phyloP scores from a whole-genome alignment of 148 eudicot genomes.

The Camellia sinensis region DNA sequence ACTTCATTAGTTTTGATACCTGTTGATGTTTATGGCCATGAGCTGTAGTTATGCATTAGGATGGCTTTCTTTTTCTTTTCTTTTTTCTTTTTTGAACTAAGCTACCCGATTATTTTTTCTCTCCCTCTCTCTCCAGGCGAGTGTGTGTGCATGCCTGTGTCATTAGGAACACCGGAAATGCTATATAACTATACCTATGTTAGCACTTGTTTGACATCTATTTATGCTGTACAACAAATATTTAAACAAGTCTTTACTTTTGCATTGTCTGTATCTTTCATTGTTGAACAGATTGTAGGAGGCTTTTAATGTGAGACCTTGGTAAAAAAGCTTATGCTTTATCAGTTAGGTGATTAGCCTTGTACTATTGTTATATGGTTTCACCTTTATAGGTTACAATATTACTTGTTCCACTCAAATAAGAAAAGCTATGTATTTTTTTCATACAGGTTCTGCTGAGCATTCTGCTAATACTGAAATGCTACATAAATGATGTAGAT shows the following conservation, averaged over 20 bases:
- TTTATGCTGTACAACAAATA: neutral
- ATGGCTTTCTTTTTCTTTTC: neutral
- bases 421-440: neutral
- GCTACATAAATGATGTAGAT: neutral
- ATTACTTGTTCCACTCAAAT: neutral
- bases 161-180: neutral
- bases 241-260: conserved; percentile 1
- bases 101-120: neutral
- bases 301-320: neutral
- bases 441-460: neutral
- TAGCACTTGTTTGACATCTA: neutral
- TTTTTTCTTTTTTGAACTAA: neutral
- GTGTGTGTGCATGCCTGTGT: neutral
- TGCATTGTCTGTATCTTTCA: neutral
- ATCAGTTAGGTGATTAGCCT: neutral
- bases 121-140: neutral
- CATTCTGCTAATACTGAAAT: neutral
- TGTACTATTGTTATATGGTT: neutral
- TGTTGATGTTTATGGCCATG: neutral
- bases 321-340: neutral
- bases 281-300: neutral
- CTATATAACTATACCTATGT: neutral
- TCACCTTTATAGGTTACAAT: neutral
- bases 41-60: neutral
- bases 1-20: neutral